Evolutionary conservation across 805 yeast species (phyloP), one percentile per base, ranked within the genome.

Genomic region (Candida incommunis): DNA sequence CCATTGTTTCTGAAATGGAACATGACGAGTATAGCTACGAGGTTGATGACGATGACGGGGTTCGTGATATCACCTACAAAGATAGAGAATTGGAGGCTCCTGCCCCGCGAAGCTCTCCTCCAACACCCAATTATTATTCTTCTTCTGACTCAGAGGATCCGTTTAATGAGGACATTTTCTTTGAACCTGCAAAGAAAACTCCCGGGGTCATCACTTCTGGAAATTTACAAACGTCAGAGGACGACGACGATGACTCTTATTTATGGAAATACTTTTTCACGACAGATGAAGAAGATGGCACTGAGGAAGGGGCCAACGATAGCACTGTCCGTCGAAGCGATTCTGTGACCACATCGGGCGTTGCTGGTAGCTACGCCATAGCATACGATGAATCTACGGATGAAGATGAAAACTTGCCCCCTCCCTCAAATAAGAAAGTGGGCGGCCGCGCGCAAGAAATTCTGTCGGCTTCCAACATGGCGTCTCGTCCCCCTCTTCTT

Each of bases 371-470:
- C 54, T 54, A 54, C 46, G 80, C 82, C 52, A n/a, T n/a, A n/a
- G n/a, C n/a, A n/a, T 25, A 25, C 27, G 95, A 92, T 40, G 96
- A 88, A 54, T 84, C 94, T 15, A 92, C 98, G 0, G 98, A 90
- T 61, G 96, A 86, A 50, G 97, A 90, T 57, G 72, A 76, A n/a
- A 71, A 80, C 16, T 63, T 90, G 40, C 96, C 96, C 3, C 78
- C 78, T 2, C 76, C 81, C 3, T 68, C 82, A 2, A 68, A 76
- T 16, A 67, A 72, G 40, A 75, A 70, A 47, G 71, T 75, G 34
- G 94, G 94, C 2, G 73, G 82, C 9, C 82, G 85, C 53, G 80
- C 85, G n/a, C 87, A 90, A 51, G 97, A 90, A 61, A 85, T 90
- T 3, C 74, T 90, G n/a, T 80, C 94, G 27, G 80, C 94, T 1